Base-by-base conservation (phyloP, 495 filamentous ascomycete genomes). In the Penicillium malachiteum region DNA sequence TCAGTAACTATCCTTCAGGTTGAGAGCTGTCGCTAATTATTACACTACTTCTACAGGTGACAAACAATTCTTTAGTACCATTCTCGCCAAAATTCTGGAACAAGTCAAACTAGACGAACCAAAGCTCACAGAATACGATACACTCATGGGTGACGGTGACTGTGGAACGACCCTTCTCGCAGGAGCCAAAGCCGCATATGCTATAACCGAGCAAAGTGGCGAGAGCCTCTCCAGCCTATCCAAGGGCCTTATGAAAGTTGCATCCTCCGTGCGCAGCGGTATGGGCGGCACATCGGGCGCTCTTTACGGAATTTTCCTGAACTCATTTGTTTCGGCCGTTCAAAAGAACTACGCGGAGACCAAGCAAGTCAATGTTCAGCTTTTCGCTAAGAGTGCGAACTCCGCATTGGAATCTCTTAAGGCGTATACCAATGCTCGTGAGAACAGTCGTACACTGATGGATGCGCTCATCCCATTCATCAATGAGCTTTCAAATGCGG, bases 211-310 rank as follows among this genome's bases (percentile, higher is more conserved):
- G 26, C 5, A 50, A 42, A 45, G 32, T 12, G 45, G 42, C 33
- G 44, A 48, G 7, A 42, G 13, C n/a, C 34, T 48, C 14, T n/a
- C 34, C n/a, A 55, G 33, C 14, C 52, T 55, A 1, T 17, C 44
- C 7, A 48, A 55, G 45, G 35, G 52, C 8, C 31, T 55, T 11
- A 55, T 55, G 43, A 48, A 48, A 17, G 21, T 55, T 13, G 52
- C 52, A 30, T 50, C 47, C 40, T 18, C 48, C 5, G 45, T 59
- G 34, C 26, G 42, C 26, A 52, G 38, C 37, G 47, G 44, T 13
- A 59, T 59, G 57, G 57, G 57, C 18, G 57, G 57, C 12, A 59
- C 57, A 30, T 53, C 53, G 6, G 57, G 57, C 11, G 57, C 57
- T 42, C 47, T 59, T 10, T 59, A 55, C 21, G 57, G 57, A 1